Base-by-base conservation (phyloP, 2,329 filamentous ascomycete species). In the Hortaea sp. region DNA sequence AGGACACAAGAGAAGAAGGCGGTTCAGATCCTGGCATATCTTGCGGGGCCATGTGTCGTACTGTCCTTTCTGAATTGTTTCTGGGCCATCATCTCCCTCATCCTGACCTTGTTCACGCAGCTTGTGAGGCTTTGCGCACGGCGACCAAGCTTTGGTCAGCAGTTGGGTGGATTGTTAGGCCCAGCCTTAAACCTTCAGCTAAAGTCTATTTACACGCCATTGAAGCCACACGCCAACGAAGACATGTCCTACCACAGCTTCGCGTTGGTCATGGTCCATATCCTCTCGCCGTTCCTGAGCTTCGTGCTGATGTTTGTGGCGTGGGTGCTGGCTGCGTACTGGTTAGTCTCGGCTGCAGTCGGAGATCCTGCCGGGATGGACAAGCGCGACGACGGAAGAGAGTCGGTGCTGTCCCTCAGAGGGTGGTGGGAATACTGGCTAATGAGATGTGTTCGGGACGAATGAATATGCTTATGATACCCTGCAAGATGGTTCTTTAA, bases 351-450 rank as follows among this genome's bases (percentile, higher is more conserved):
- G 10, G 48, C 50, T 55, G 75, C 81, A 7, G 65, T 82, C 42
- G 79, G 79, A 4, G 79, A 82, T 61, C 79, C 79, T 29, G 77
- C 78, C 45, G 72, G 74, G 28, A 69, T 67, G 49, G 75, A 77
- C 55, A 69, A 70, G 48, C 72, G 73, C 52, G 79, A 82, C 50
- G 79, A 82, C 53, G 79, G 79, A 9, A 69, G 73, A 44, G 75
- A 77, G 20, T 75, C 77, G 9, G 77, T 81, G 4, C 63, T 82
- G 2, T 72, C 71, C 3, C 71, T 82, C 30, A 65, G 76, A 47
- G 68, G 69, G 41, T 80, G 75, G 71, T 82, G 79, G 79, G 77
- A 79, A 56, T 66, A 66, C 41, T 81, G 76, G 74, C 64, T 82
- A 29, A 48, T 56, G 41, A 44, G 57, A 43, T 51, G 54, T 37